Base-by-base conservation (phyloP, 2,329 filamentous ascomycete species). In the Sclerotinia glacialis region DNA sequence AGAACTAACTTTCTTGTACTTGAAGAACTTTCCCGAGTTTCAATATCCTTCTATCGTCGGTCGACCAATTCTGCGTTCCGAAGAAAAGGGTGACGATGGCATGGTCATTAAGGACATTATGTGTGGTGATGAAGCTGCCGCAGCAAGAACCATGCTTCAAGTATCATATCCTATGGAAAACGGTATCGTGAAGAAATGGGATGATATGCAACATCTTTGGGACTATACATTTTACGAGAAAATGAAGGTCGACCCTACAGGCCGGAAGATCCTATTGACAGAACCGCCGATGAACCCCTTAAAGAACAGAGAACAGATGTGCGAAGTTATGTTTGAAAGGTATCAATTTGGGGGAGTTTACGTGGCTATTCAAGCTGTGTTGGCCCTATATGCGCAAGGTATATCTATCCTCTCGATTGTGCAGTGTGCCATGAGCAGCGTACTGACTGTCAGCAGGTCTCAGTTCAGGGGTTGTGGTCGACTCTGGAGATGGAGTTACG, bases 81-180 rank as follows among this genome's bases (percentile, higher is more conserved):
- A 99, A 83, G 95, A 99, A 81, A 85, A 85, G 77, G 84, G 83
- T 74, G 74, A 74, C 67, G 73, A 86, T 82, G 89, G 86, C 80
- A 90, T 87, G 81, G 82, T 89, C 73, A 87, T 93, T 80, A 98
- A 97, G 85, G 95, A 99, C 82, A 97, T 99, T 78, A 99, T 99
- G 95, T 98, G 94, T 81, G 95, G 95, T 78, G 95, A 99, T 81
- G 94, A 99, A 82, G 95, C 95, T 60, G 93, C 95, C 21, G 93
- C 93, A 64, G 94, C 95, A 72, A 89, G 95, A 76, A 97, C 91
- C 70, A 97, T 97, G 93, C 88, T 99, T 69, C 95, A 99, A 80
- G 96, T 99, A 77, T 96, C 90, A 79, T 99, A 99, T 79, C 95
- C 95, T 74, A 99, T 99, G 95, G 95, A 99, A 80, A 99, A 99